A percentile compares a stretch with the other conserved stretches of the same genome.
These are phyloP conservation scores for Podila verticillata DNA, from an alignment of 192 early-diverging fungal species.

Conservation along the genomic window DNA sequence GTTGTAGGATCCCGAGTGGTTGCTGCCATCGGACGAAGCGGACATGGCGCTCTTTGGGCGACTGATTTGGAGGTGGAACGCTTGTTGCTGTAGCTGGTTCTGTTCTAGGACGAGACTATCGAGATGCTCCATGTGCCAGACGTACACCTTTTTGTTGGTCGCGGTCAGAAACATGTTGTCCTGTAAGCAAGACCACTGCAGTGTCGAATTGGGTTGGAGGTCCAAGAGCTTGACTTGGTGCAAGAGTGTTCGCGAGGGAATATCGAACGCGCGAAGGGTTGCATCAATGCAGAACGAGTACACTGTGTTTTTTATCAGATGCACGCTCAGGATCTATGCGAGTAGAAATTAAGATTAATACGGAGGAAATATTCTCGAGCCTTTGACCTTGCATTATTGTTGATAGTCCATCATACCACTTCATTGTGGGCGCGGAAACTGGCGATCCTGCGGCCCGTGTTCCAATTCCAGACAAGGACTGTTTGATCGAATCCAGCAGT, in stretches of 20 bases:
- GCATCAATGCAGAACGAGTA: slow-evolving; percentile 44
- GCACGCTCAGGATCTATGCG: slow-evolving; percentile 31
- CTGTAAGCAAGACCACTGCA: slow-evolving; percentile 34
- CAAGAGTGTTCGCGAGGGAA: slow-evolving; percentile 29
- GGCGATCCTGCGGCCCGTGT: slow-evolving; percentile 29
- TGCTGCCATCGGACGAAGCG: neutral
- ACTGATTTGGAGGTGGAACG: neutral
- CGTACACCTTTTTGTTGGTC: slow-evolving; percentile 40
- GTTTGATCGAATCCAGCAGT: slow-evolving; percentile 45
- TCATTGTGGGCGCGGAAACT: slow-evolving; percentile 47
- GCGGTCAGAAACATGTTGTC: slow-evolving; percentile 31
- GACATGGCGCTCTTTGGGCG: neutral
- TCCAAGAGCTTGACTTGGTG: slow-evolving; percentile 46
- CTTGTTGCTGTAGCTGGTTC: slow-evolving; percentile 6
- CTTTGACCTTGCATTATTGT: too few relatives aligned
- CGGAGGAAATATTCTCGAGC: too few relatives aligned
- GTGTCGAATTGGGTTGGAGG: slow-evolving; percentile 14
- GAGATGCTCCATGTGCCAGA: slow-evolving; percentile 43
- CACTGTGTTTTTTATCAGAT: slow-evolving; percentile 22
- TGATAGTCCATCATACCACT: slow-evolving; percentile 11
- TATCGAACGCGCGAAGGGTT: slow-evolving; percentile 35
- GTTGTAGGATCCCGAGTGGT: neutral
- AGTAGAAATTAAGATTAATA: neutral
- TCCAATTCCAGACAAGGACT: slow-evolving; percentile 42
- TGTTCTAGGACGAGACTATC: slow-evolving; percentile 24